Base-by-base conservation (phyloP, 1,284 basidiomycete genomes). In the Naganishia liquefaciens region DNA sequence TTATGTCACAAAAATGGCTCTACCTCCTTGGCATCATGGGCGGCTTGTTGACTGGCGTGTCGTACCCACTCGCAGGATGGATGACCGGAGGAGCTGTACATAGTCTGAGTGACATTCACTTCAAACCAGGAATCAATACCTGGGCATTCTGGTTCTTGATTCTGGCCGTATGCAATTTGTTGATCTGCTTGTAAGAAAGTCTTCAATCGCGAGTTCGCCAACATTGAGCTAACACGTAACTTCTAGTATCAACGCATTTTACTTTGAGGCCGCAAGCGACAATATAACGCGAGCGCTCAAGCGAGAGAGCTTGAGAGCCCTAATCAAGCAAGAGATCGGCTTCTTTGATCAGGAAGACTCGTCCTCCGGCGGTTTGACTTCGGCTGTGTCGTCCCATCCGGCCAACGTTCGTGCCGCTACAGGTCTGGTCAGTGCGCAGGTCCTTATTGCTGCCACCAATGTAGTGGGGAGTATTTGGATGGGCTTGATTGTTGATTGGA, bases 401-500 rank as follows among this genome's bases (percentile, higher is more conserved):
- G 52, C 73, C 21, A 75, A 78, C 44, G 72, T 81, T 25, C 76
- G 75, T 3, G 70, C 68, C 9, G 74, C 76, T 19, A 70, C 77
- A 17, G 80, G 79, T 25, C 64, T 80, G 7, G 73, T 80, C 23
- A 68, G 77, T 19, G 72, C 72, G 10, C 77, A 80, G 65, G 58
- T 79, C 25, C 60, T 81, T 46, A 74, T 74, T 30, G 63, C 66
- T 2, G 10, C 43, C 4, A 47, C 64, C 47, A 76, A 73, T 63
- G 64, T 81, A 5, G 1, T 78, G 23, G 80, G 77, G 28, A 73
- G 76, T 1, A 63, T 78, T 46, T 73, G 79, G 57, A 71, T 81
- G 40, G 75, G 74, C 15, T 71, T 81, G 21, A 68, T 75, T 21
- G 70, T 80, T 39, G 70, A 69, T 40, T 80, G 79, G 76, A 70